A percentile compares a stretch with the other conserved stretches of the same genome.
These are phyloP conservation scores for Diaporthe aspalathi DNA, from an alignment of 2,329 filamentous ascomycete genomes.

Conservation along the genomic window DNA sequence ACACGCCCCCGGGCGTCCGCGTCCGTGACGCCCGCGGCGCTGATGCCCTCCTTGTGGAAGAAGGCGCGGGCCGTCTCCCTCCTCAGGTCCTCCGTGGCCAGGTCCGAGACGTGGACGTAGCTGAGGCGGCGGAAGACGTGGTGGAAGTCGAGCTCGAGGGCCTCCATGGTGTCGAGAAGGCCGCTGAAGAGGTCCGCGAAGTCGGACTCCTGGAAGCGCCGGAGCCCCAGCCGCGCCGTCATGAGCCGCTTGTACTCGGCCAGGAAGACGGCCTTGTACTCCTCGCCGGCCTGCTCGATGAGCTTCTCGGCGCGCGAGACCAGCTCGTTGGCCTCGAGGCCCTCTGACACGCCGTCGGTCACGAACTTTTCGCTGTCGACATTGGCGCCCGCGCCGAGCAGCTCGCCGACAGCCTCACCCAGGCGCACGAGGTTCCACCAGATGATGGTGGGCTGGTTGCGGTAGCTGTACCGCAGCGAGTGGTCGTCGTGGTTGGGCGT, in stretches of 20 bases:
- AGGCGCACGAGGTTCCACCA: constrained; percentile 98
- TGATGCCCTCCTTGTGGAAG: constrained; percentile 80
- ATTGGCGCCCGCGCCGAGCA: constrained; percentile 79
- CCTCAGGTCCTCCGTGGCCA: constrained; percentile 73
- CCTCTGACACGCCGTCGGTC: constrained; percentile 76
- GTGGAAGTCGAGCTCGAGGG: constrained; percentile 89
- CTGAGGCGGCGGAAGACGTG: constrained; percentile 90
- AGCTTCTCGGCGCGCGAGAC: constrained; percentile 84
- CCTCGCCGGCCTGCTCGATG: constrained; percentile 83
- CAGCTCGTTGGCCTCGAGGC: constrained; percentile 72
- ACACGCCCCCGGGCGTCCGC: constrained; percentile 74
- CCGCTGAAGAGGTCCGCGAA: constrained; percentile 87
- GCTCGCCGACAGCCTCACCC: constrained; percentile 88
- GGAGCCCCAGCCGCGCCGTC: constrained; percentile 81
- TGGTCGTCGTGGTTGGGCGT: constrained; percentile 98
- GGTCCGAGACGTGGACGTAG: constrained; percentile 67
- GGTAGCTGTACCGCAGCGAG: constrained; percentile 88
- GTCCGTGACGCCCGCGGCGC: constrained; percentile 66
- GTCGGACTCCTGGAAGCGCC: constrained; percentile 75
- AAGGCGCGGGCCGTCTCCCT: constrained; percentile 77
- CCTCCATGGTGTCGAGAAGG: constrained; percentile 83
- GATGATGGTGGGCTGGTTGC: constrained; percentile 93
- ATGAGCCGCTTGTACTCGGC: constrained; percentile 91
- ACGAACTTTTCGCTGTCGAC: constrained; percentile 81
- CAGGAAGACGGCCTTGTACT: constrained; percentile 89